Evolutionary conservation across 2,329 filamentous ascomycete genomes (phyloP), one percentile per base, ranked within the genome.

Genomic region (Botrytis fabae): DNA sequence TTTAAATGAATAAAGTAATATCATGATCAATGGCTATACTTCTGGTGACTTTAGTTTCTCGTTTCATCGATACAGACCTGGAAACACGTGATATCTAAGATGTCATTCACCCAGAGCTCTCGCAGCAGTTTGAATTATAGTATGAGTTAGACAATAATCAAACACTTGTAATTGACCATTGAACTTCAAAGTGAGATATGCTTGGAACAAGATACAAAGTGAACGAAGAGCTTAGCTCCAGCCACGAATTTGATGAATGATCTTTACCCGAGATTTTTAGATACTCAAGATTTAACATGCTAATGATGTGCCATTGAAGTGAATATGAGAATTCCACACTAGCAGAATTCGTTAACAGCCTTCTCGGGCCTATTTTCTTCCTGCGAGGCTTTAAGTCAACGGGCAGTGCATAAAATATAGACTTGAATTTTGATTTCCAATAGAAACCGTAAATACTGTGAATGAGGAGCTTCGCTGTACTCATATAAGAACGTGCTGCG

Each of bases 381-480:
- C 35, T 4, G 32, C 7, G 4, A 61, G 35, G 10, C 12, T 40
- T 16, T 2, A 22, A 25, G 35, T 16, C 2, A 16, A 16, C n/a
- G 6, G 10, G 5, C 22, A 61, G 59, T 61, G 18, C 28, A 40
- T n/a, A 16, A 2, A n/a, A 1, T 20, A 10, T 22, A 61, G n/a
- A 61, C 32, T 40, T n/a, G 35, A 61, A 6, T 61, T 61, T 61
- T 18, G 2, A 4, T 38, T 61, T n/a, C 22, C 2, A 35, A 61
- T 4, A 40, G 9, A 61, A 61, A 25, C 1, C 2, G 32, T 40
- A n/a, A 35, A n/a, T 4, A 18, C 12, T n/a, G 10, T 40, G 35
- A 25, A 16, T 4, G 25, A 35, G 9, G 3, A 4, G 1, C 32
- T 16, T n/a, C 0, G 8, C 16, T 25, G 6, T 16, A n/a, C 5